phyloP scores from a whole-genome alignment of 805 yeast genomes.

The Pichia ethanolica region DNA sequence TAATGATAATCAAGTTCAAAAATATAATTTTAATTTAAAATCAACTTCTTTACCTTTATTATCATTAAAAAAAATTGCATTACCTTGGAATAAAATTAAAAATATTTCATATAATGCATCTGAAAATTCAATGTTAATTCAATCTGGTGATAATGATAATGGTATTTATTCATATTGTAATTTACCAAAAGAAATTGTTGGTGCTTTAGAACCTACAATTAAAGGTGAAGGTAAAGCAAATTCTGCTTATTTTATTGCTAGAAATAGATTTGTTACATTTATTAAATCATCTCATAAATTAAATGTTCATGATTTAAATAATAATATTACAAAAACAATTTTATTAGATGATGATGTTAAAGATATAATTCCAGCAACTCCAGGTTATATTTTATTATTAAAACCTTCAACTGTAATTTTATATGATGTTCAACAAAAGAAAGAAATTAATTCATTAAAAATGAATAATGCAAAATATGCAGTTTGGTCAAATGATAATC shows the following conservation, averaged over 20 bases:
- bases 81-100: slow-evolving; percentile 79
- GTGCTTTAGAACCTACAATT: slow-evolving; percentile 90
- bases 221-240: slow-evolving; percentile 73
- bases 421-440: slow-evolving; percentile 90
- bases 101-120: slow-evolving; percentile 86
- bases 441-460: slow-evolving; percentile 58
- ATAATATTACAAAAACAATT: slow-evolving; percentile 74
- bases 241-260: slow-evolving; percentile 84
- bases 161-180: slow-evolving; percentile 66
- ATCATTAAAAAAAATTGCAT: slow-evolving; percentile 77
- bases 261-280: slow-evolving; percentile 88
- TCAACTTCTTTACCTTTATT: slow-evolving; percentile 70
- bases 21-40: slow-evolving; percentile 59
- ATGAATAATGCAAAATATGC: slow-evolving; percentile 81
- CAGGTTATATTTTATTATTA: slow-evolving; percentile 75
- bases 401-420: slow-evolving; percentile 67
- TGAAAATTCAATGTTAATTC: slow-evolving; percentile 78
- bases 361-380: slow-evolving; percentile 71
- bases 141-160: slow-evolving; percentile 63
- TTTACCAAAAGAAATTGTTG: slow-evolving; percentile 80
- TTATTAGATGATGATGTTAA: slow-evolving; percentile 57
- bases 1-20: slow-evolving; percentile 78
- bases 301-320: slow-evolving; percentile 76
- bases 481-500: slow-evolving; percentile 83
- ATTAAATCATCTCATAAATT: slow-evolving; percentile 56